Evolutionary conservation across 805 yeast species (phyloP).

Genomic region (Candida ulmi): DNA sequence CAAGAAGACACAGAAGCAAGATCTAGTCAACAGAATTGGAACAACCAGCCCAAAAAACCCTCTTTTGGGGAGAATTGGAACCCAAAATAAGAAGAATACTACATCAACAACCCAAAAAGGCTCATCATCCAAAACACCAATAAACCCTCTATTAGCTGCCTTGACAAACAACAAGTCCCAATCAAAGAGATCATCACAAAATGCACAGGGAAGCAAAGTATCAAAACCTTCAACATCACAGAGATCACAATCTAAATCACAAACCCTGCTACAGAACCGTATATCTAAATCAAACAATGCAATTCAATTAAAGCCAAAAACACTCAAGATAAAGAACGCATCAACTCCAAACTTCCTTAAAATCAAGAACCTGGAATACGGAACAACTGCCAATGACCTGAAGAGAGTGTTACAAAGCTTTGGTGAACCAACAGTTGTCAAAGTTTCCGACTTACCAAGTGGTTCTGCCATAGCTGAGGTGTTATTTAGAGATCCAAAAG

Average conservation of each 20-base stretch:
- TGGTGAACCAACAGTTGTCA: constrained; percentile 20
- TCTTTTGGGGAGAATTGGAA: background rate
- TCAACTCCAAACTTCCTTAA: constrained; percentile 21
- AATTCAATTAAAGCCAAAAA: background rate
- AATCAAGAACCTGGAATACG: constrained; percentile 26
- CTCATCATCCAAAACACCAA: background rate
- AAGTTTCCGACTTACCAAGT: constrained; percentile 30
- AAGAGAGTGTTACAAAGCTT: constrained; percentile 18
- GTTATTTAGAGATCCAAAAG: constrained; percentile 23
- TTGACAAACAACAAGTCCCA: background rate
- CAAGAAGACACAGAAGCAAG: background rate
- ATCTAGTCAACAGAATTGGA: background rate
- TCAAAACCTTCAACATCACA: background rate
- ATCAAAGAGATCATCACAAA: background rate
- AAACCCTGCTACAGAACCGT: background rate
- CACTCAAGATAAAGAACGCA: constrained; percentile 18
- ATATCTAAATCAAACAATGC: background rate
- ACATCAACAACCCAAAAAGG: background rate
- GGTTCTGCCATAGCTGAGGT: constrained; percentile 36
- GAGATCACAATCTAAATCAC: too few relatives aligned
- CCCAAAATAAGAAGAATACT: background rate
- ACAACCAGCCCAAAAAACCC: background rate
- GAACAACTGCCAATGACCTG: constrained; percentile 26
- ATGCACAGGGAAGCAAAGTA: too few relatives aligned
- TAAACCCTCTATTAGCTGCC: background rate